A percentile compares a stretch with the other conserved stretches of the same genome.
phyloP scores from a whole-genome alignment of 2,329 filamentous ascomycete species.

The Pestalotiopsis sp. region DNA sequence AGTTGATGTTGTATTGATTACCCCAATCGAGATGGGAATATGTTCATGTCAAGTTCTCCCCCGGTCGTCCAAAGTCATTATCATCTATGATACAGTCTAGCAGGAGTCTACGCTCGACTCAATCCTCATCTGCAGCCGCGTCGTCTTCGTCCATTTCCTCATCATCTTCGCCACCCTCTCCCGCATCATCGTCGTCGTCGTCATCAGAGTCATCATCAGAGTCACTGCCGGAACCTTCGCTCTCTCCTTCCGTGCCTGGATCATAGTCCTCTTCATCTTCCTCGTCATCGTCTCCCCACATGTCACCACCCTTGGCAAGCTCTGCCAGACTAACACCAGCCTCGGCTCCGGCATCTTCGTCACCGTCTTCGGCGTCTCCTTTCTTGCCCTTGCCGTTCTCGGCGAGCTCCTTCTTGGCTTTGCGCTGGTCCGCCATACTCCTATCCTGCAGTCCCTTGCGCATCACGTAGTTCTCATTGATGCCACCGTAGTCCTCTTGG shows the following conservation, averaged over 20 bases:
- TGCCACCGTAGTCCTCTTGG: constrained; percentile 66
- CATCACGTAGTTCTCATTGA: constrained; percentile 64
- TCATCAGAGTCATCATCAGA: constrained; percentile 56
- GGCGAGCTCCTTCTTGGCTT: constrained; percentile 63
- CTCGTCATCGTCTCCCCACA: constrained; percentile 59
- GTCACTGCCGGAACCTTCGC: constrained; percentile 55
- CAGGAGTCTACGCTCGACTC: not conserved
- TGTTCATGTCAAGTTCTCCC: not conserved
- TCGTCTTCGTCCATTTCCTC: constrained; percentile 39
- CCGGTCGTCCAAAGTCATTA: not conserved
- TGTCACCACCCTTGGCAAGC: constrained; percentile 51
- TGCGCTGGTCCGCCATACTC: constrained; percentile 69
- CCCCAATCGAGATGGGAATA: too few relatives aligned
- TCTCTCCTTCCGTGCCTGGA: constrained; percentile 61
- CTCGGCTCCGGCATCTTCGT: constrained; percentile 39
- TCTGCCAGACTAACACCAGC: constrained; percentile 42
- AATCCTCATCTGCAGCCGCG: constrained; percentile 20
- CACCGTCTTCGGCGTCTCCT: constrained; percentile 12
- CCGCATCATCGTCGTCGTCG: constrained; percentile 47
- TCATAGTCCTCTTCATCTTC: constrained; percentile 69
- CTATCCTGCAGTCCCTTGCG: constrained; percentile 64
- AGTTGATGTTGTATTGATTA: too few relatives aligned
- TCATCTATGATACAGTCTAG: constrained; percentile 1
- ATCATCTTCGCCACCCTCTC: constrained; percentile 40
- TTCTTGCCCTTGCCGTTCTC: constrained; percentile 57